Base-by-base conservation (phyloP, 768 basidiomycete genomes). In the Pleurotus eryngii region DNA sequence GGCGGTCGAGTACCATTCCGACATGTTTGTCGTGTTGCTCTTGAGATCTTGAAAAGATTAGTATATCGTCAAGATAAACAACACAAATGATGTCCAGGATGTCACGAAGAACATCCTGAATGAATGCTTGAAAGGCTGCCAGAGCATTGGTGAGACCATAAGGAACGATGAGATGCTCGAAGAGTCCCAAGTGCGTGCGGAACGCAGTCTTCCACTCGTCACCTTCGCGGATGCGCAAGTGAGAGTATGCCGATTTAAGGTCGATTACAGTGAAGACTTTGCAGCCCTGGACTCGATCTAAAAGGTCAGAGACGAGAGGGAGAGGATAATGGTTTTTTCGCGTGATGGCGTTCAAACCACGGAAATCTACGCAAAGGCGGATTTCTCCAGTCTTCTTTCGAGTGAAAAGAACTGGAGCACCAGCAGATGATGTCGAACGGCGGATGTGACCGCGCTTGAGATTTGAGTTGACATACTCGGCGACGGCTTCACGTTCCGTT, bases 21-120 rank as follows among this genome's bases (percentile, higher is more conserved):
- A 77, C 71, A 77, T 59, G 78, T 79, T 72, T 69, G 72, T 62
- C 76, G 68, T 55, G 77, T 68, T 0, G 74, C 76, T n/a, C 69
- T 66, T 4, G 62, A 59, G 45, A 80, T 73, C 0, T 72, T 59
- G 40, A 79, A 58, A 8, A 69, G 69, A 60, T 72, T 69, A 60
- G 40, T 14, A 70, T 79, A 3, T 72, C 73, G 39, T 66, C 62
- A 18, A 69, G 68, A 26, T 79, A 68, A 55, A 79, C 74, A 45
- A 79, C 65, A 14, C 68, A 60, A 1, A 66, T 64, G 45, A 72
- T 72, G 1, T 66, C 35, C 60, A 61, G 60, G 45, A 66, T 67
- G 11, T 66, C 69, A 55, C 63, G 66, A 6, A 70, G 61, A 40
- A 50, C 61, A 35, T 72, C 64, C 7, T 53, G 35, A 35, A 53